phyloP scores from a whole-genome alignment of 2,329 filamentous ascomycete genomes.

The Chrysosphaeria jannelii region DNA sequence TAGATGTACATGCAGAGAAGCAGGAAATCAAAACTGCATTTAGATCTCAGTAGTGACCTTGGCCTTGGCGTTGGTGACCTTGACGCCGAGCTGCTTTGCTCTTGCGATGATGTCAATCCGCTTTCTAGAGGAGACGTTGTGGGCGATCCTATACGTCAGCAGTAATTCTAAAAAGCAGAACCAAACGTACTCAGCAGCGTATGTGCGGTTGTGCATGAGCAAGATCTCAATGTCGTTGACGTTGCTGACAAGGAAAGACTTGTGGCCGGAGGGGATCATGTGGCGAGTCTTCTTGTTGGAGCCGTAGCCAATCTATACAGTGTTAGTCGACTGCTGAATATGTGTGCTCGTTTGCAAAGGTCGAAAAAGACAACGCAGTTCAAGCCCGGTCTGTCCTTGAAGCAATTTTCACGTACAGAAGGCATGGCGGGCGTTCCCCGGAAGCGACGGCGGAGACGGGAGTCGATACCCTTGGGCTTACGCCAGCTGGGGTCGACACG shows the following conservation, averaged over 20 bases:
- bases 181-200: conserved; percentile 95
- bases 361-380: not conserved
- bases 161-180: not conserved
- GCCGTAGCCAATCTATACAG: conserved; percentile 70
- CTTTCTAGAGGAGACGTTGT: conserved; percentile 96
- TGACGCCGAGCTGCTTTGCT: conserved; percentile 94
- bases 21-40: no score
- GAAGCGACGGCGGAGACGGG: conserved; percentile 89
- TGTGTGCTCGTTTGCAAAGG: no score
- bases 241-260: conserved; percentile 99
- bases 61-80: conserved; percentile 98
- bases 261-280: conserved; percentile 98
- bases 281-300: conserved; percentile 99
- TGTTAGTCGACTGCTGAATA: not conserved
- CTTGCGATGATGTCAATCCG: conserved; percentile 90
- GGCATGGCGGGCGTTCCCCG: conserved; percentile 89
- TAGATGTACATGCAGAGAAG: no score
- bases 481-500: conserved; percentile 71
- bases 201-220: conserved; percentile 99
- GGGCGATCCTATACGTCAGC: conserved; percentile 48
- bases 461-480: conserved; percentile 99
- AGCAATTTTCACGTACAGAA: conserved; percentile 45
- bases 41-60: no score
- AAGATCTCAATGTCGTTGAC: conserved; percentile 83
- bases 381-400: not conserved